phyloP scores from a whole-genome alignment of 176 grass and related monocot species.

The Saccharum spontaneum region DNA sequence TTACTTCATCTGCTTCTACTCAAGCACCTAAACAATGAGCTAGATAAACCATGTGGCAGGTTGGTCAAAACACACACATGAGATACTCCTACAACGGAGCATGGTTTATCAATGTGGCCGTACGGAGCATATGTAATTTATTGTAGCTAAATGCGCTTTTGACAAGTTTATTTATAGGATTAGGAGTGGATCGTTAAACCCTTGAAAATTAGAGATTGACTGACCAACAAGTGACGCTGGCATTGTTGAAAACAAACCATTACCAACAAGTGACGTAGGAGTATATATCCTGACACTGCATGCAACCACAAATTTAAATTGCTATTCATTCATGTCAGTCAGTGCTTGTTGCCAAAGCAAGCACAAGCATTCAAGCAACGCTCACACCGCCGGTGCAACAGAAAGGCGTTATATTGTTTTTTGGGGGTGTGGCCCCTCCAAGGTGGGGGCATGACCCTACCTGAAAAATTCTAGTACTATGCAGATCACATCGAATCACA shows the following conservation, averaged over 20 bases:
- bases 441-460: conserved; percentile 44
- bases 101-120: no score
- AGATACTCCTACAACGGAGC: no score
- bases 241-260: no score
- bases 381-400: background rate
- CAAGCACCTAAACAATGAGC: background rate
- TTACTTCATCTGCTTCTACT: background rate
- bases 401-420: background rate
- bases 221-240: no score
- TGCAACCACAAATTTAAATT: background rate
- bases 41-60: no score
- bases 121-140: no score
- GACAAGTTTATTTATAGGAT: no score
- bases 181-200: no score
- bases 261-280: background rate
- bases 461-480: background rate
- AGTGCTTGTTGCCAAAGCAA: conserved; percentile 36
- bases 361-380: background rate
- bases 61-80: no score
- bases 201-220: no score
- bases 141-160: no score
- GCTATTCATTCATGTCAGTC: background rate
- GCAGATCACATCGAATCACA: conserved; percentile 30
- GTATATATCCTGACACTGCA: background rate
- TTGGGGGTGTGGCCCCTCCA: background rate